phyloP scores from a whole-genome alignment of 2,329 filamentous ascomycete species.

The Aspergillus jensenii region DNA sequence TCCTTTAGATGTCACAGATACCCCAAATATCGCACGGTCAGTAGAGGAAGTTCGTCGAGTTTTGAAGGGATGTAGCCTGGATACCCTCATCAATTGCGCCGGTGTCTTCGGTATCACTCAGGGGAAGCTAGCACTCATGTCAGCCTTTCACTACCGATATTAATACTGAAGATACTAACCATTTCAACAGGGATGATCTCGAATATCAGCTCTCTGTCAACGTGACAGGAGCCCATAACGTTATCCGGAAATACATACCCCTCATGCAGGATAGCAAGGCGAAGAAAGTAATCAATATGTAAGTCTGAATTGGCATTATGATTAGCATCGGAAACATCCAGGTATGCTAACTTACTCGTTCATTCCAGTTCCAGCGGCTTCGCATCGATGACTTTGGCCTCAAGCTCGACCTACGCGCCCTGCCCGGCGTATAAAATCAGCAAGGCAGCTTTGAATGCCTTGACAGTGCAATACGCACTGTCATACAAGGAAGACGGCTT shows the following conservation, averaged over 20 bases:
- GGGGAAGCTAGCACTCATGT: not conserved
- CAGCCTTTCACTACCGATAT: not conserved
- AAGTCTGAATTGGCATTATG: slow-evolving; percentile 12
- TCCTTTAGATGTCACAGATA: slow-evolving; percentile 35
- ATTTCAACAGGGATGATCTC: slow-evolving; percentile 34
- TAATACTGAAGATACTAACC: not conserved
- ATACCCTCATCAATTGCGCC: slow-evolving; percentile 45
- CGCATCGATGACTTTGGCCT: slow-evolving; percentile 40
- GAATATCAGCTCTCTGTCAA: slow-evolving; percentile 43
- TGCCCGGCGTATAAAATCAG: slow-evolving; percentile 45
- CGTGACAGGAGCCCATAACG: slow-evolving; percentile 40
- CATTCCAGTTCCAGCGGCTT: slow-evolving; percentile 40
- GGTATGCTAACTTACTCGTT: not conserved
- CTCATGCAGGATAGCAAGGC: slow-evolving; percentile 37
- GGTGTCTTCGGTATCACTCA: slow-evolving; percentile 20
- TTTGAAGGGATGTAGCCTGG: slow-evolving; percentile 34
- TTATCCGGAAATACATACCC: slow-evolving; percentile 42
- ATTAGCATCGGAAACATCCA: not conserved
- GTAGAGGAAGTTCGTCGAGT: slow-evolving; percentile 25
- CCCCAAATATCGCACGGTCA: slow-evolving; percentile 30
- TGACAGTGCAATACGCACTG: slow-evolving; percentile 40
- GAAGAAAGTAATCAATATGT: slow-evolving; percentile 50
- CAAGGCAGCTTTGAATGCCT: slow-evolving; percentile 50
- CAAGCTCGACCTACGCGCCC: slow-evolving; percentile 14
- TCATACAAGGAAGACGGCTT: slow-evolving; percentile 41